Evolutionary conservation across 208 protist species (phyloP), one percentile per base, ranked within the genome.

Genomic region (Trypanosoma grayi): DNA sequence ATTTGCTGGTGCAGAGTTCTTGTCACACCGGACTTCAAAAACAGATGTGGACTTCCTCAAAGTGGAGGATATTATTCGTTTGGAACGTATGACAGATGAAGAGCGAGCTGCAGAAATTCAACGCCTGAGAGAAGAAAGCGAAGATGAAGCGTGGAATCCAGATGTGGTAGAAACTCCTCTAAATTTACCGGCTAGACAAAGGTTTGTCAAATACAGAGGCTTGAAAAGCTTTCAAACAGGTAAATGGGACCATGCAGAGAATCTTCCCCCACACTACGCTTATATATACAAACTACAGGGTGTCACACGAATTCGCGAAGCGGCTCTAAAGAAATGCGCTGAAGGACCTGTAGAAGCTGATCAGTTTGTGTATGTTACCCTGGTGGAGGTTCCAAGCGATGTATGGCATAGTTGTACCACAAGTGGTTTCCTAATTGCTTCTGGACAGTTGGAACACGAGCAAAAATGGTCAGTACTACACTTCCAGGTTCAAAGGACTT

Each of bases 381-480:
- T 95, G 18, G 76, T 77, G 24, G 74, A 75, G 22, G 88, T 95
- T 28, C 75, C 83, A 20, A 37, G 41, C 30, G 56, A 22, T 28
- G 81, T 91, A 0, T 83, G 67, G 51, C 45, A 84, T 34, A 75
- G 73, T 45, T 39, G 52, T 3, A 39, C 59, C 33, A 48, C 52
- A 18, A 63, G 46, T 27, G 79, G 75, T 40, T 64, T 86, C 34
- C 61, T 92, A 36, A 87, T 95, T 74, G 83, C 81, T 13, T 95
- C 88, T 20, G 88, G 79, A 13, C 88, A 95, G 60, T 72, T 95
- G 30, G 80, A 91, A 60, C 85, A 95, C 55, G 85, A 95, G 60
- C 88, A 95, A 62, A 95, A 95, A 62, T 95, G 88, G 85, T 95
- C 88, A 20, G 85, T 95, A 20, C 57, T 95, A 0, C 88, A 95